A percentile compares a stretch with the other conserved stretches of the same genome.
Conservation (phyloP, 2,329 filamentous ascomycete genomes). For the Pestalotiopsis sp. region DNA sequence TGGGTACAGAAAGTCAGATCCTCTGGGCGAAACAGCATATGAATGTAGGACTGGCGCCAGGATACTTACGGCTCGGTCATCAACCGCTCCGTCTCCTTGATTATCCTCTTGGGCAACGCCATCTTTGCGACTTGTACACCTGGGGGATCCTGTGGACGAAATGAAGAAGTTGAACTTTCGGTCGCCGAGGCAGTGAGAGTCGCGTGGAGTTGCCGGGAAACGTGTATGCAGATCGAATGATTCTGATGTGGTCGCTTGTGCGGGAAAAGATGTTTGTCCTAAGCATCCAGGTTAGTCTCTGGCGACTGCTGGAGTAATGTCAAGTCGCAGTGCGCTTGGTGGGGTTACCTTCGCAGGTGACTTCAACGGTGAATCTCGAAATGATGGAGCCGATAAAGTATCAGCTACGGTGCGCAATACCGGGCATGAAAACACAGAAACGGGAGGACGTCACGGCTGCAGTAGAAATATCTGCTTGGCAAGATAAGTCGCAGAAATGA, state of each 20-base stretch:
- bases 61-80: slow-evolving; percentile 87
- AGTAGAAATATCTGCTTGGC: neutral
- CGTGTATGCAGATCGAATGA: neutral
- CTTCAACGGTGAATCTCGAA: neutral
- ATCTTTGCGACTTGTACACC: slow-evolving; percentile 36
- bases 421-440: neutral
- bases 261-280: neutral
- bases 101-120: slow-evolving; percentile 93
- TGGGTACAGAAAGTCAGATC: slow-evolving; percentile 38
- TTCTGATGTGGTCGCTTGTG: neutral
- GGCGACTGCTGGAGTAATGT: neutral
- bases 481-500: neutral
- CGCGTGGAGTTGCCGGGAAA: neutral
- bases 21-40: neutral
- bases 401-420: neutral
- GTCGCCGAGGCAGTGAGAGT: neutral
- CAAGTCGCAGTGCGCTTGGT: neutral
- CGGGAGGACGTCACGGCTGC: neutral
- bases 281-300: neutral
- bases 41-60: neutral
- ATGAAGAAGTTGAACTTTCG: neutral
- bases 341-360: slow-evolving; percentile 1
- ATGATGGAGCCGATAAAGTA: neutral
- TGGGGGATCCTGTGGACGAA: slow-evolving; percentile 1
- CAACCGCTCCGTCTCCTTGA: slow-evolving; percentile 97